Evolutionary conservation across 106 monocot genomes (phyloP), one percentile per base, ranked within the genome.

Genomic region (Posidonia australis): DNA sequence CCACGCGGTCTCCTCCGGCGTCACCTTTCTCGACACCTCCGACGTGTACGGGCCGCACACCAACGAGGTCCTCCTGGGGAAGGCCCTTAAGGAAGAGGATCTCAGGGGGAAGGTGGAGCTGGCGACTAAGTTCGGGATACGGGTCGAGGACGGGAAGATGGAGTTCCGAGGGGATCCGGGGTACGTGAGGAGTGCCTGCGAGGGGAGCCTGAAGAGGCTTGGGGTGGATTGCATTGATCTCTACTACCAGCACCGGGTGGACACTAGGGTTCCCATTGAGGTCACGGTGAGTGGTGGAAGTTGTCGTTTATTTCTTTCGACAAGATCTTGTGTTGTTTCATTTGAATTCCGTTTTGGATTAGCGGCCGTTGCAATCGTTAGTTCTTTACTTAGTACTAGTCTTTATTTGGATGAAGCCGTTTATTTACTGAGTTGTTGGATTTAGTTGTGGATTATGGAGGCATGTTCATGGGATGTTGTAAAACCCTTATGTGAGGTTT

Each of bases 21-120:
- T 71, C 67, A 65, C 71, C 44, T 72, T 71, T 22, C 66, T 77
- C 54, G 76, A 77, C 66, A 66, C 71, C 27, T 71, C 77, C 57
- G 70, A 71, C 46, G 58, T 67, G 30, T 77, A 77, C 53, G 71
- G 77, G 10, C 71, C 71, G 20, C 66, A 60, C 51, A 66, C 71
- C 42, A 71, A 71, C 65, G 77, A 71, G 59, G 31, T 77, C 13
- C 70, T 70, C 25, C 16, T 70, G 5, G 70, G 64, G 55, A 77
- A 71, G 77, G 77, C 71, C 9, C 28, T 70, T n/a, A n/a, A n/a
- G 21, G 32, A 20, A 25, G 52, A 55, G 18, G 54, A 21, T 31
- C 42, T 63, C 43, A 53, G 64, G 54, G 25, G 45, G 0, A 32
- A 45, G n/a, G 72, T 72, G 9, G 49, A 72, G 45, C 42, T 72